A percentile compares a stretch with the other conserved stretches of the same genome.
phyloP scores from a whole-genome alignment of 495 filamentous ascomycete species.

The Lophiotrema nucula region DNA sequence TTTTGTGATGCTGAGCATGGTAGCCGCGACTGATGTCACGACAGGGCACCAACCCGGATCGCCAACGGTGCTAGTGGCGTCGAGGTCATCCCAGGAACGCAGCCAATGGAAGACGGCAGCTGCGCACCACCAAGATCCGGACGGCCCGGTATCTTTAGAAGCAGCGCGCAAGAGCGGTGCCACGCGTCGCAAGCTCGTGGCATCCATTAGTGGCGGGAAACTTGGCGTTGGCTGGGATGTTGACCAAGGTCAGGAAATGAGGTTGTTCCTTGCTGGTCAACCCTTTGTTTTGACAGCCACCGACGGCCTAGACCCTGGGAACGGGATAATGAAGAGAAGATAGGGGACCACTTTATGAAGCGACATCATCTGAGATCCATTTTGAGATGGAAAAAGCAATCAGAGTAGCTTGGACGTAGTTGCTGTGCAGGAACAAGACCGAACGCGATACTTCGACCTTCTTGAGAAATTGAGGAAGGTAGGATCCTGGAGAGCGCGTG shows the following conservation, averaged over 20 bases:
- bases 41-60: neutral
- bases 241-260: neutral
- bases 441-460: neutral
- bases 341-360: neutral
- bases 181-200: slow-evolving; percentile 19
- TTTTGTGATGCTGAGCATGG: neutral
- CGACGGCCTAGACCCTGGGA: neutral
- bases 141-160: neutral
- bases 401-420: neutral
- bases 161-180: neutral
- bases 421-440: neutral
- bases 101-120: slow-evolving; percentile 6
- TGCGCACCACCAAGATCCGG: neutral
- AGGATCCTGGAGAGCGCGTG: neutral
- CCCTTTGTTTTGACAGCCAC: neutral
- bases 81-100: slow-evolving; percentile 25
- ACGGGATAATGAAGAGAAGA: neutral
- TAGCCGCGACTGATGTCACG: slow-evolving; percentile 17
- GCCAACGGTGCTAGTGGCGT: slow-evolving; percentile 7
- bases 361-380: neutral
- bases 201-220: neutral
- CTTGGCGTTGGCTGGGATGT: neutral
- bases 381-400: neutral
- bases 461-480: neutral
- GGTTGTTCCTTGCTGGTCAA: neutral